Percentiles rank a stretch among this genome's conserved stretches.
Conservation (phyloP, 345 rosid genomes). For the Arabis hirsuta region DNA sequence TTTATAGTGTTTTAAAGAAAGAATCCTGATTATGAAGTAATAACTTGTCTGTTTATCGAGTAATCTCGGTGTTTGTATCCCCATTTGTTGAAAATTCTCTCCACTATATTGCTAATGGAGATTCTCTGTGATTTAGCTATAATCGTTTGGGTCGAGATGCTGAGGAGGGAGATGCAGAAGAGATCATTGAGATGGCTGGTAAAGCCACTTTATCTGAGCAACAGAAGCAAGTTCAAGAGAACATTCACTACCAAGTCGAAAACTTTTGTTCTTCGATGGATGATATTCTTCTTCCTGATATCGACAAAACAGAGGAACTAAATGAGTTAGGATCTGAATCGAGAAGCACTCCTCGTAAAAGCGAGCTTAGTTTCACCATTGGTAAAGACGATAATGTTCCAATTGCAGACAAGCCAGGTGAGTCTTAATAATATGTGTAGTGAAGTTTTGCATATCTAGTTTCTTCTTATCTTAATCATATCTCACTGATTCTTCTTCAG, state of each 20-base stretch:
- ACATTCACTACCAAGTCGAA: constrained; percentile 65
- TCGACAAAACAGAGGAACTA: constrained; percentile 25
- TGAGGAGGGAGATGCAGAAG: constrained; percentile 79
- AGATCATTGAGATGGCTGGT: constrained; percentile 79
- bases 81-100: neutral
- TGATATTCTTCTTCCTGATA: constrained; percentile 59
- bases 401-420: constrained; percentile 51
- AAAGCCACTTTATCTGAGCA: constrained; percentile 77
- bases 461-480: constrained; percentile 35
- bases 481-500: constrained; percentile 60
- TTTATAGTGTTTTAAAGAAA: neutral
- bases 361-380: neutral
- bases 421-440: constrained; percentile 35
- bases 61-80: neutral
- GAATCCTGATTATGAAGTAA: neutral
- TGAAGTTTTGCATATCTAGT: neutral
- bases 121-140: constrained; percentile 53
- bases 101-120: neutral
- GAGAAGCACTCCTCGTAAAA: constrained; percentile 35
- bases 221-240: constrained; percentile 82
- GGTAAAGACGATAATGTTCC: constrained; percentile 25
- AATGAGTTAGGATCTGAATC: constrained; percentile 28
- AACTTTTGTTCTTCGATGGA: constrained; percentile 66
- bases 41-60: constrained; percentile 1
- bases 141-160: constrained; percentile 78